Evolutionary conservation across 495 filamentous ascomycete genomes (phyloP).

Genomic region (Achaetomiella virescens): DNA sequence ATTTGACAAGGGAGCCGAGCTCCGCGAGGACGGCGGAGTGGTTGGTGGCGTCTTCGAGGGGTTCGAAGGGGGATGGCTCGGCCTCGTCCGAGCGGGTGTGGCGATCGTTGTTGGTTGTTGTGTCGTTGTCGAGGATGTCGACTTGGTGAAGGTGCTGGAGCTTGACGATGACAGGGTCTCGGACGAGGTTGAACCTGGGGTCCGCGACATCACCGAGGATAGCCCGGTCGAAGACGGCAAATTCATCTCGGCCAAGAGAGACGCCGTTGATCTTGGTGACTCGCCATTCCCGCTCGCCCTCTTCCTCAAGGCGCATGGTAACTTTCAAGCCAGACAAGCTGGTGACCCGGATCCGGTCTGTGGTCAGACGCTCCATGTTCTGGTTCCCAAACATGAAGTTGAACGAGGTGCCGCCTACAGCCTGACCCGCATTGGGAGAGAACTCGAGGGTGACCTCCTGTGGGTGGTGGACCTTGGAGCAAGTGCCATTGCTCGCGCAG

Average conservation of each 20-base stretch:
- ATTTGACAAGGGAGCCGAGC: slow-evolving; percentile 31
- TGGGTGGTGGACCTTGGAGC: slow-evolving; percentile 44
- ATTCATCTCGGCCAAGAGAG: slow-evolving; percentile 81
- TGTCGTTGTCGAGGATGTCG: slow-evolving; percentile 46
- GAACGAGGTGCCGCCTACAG: slow-evolving; percentile 47
- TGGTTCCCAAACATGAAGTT: slow-evolving; percentile 50
- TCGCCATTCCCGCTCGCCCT: slow-evolving; percentile 47
- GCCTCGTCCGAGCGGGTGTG: not conserved
- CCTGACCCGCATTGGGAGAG: slow-evolving; percentile 56
- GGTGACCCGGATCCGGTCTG: slow-evolving; percentile 71
- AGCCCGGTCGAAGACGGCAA: slow-evolving; percentile 72
- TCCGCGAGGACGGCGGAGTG: slow-evolving; percentile 11
- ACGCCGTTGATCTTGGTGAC: slow-evolving; percentile 75
- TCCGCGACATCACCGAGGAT: slow-evolving; percentile 71
- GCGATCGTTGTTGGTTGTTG: slow-evolving; percentile 9
- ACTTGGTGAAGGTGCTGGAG: slow-evolving; percentile 43
- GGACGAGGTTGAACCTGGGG: slow-evolving; percentile 72
- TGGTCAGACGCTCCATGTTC: slow-evolving; percentile 40
- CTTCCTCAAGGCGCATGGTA: slow-evolving; percentile 66
- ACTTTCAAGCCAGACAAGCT: slow-evolving; percentile 72
- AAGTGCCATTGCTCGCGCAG: slow-evolving; percentile 69
- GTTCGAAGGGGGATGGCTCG: not conserved
- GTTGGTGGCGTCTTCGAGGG: slow-evolving; percentile 1
- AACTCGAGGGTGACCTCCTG: slow-evolving; percentile 77
- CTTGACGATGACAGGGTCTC: slow-evolving; percentile 66